phyloP scores from a whole-genome alignment of 2,329 filamentous ascomycete species.

The Trichoderma sp. region DNA sequence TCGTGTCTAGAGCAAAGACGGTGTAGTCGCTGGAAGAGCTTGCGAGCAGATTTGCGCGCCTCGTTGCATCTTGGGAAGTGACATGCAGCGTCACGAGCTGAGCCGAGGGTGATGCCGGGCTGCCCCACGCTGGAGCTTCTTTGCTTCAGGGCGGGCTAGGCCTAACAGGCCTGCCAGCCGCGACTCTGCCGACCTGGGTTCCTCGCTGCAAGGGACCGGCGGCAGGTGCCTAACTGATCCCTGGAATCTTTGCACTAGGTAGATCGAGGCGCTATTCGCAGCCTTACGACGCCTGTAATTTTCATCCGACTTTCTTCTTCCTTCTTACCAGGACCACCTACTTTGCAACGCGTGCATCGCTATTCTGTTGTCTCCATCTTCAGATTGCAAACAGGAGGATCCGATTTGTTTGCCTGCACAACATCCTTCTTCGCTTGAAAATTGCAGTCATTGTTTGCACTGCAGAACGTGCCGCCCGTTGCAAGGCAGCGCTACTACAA shows the following conservation, averaged over 20 bases:
- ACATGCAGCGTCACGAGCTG: conserved; percentile 13
- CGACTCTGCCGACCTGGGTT: too few relatives aligned
- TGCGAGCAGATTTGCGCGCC: background rate
- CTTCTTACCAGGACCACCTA: background rate
- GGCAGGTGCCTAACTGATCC: conserved; percentile 2
- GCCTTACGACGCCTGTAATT: conserved; percentile 3
- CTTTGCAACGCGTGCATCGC: background rate
- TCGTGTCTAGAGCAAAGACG: background rate
- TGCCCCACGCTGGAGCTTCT: conserved; percentile 14
- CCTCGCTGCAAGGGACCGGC: conserved; percentile 13
- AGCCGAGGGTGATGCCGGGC: background rate
- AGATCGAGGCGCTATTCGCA: conserved; percentile 23
- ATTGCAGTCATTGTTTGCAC: background rate
- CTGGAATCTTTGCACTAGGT: conserved; percentile 13
- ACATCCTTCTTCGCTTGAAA: background rate
- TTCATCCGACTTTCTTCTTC: conserved; percentile 5
- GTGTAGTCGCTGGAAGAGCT: background rate
- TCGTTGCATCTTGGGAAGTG: conserved; percentile 4
- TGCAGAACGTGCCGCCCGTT: background rate
- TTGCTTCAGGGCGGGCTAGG: background rate
- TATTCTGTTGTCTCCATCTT: background rate
- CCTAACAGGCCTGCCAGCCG: background rate
- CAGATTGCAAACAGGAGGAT: background rate
- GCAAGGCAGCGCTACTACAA: background rate
- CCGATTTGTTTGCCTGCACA: background rate